Evolutionary conservation across 441 rosid genomes (phyloP), one percentile per base, ranked within the genome.

Genomic region (Hura crepitans): DNA sequence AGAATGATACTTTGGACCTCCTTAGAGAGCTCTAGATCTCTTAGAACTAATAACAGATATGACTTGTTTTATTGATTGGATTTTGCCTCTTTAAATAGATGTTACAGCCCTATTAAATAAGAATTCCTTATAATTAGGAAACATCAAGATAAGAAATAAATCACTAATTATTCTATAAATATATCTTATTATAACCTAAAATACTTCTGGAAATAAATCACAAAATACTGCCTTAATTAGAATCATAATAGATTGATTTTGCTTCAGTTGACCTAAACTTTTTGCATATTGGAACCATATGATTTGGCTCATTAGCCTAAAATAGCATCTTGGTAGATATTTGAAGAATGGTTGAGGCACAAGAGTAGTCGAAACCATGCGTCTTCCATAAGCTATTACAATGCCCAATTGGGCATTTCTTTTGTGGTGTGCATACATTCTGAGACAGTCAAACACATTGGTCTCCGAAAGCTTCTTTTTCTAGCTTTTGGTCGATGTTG

Each of bases 401-500:
- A 13, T 22, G 35, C 17, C 42, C 1, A 37, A 0, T 37, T 42
- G 10, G 0, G 30, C 14, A 56, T 27, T 56, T 56, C 30, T 27
- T 56, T 5, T 56, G 61, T n/a, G 13, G 15, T 22, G 31, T 54
- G 58, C 33, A 27, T 33, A 55, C 25, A 55, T 25, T 25, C 59
- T 28, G 11, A 27, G 28, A 4, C 15, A 2, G n/a, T 54, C 20
- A 53, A 53, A 15, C 60, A 54, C 59, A 25, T 27, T 15, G 27
- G 61, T 27, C 61, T 27, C 37, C 37, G 14, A 56, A 27, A 56
- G 20, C 35, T 56, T 56, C 18, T 27, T 56, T 27, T n/a, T 56
- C n/a, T 27, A 28, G 61, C n/a, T 27, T 56, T 27, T 56, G 33
- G 61, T 15, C 25, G n/a, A 56, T 27, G 61, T 56, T 56, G 59